Conservation (phyloP, 768 basidiomycete species). For the Tulasnella sp. region DNA sequence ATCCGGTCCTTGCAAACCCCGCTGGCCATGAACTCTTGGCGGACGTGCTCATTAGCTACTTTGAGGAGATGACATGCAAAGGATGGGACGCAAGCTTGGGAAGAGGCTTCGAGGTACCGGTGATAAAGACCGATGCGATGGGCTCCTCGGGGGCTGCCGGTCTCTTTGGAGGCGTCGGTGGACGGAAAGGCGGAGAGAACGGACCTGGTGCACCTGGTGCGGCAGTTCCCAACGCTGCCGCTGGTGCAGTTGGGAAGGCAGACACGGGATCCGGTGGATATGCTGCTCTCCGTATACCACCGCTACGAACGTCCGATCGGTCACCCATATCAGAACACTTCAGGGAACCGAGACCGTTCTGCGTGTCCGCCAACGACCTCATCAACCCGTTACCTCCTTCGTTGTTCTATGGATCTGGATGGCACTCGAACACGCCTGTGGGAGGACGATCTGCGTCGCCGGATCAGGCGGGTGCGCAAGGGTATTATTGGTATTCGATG, state of each 20-base stretch:
- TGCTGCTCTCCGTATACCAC: conserved; percentile 45
- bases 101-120: conserved; percentile 49
- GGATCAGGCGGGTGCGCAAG: conserved; percentile 31
- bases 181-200: conserved; percentile 53
- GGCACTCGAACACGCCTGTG: conserved; percentile 67
- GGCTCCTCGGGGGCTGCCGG: conserved; percentile 31
- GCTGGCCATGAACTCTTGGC: conserved; percentile 75
- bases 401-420: conserved; percentile 88
- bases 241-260: conserved; percentile 13
- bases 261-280: conserved; percentile 26
- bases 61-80: conserved; percentile 80
- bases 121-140: conserved; percentile 34
- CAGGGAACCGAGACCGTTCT: conserved; percentile 83
- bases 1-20: conserved; percentile 70
- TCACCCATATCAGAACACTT: conserved; percentile 31
- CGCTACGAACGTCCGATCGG: conserved; percentile 47
- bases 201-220: conserved; percentile 31
- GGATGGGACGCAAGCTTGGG: conserved; percentile 73
- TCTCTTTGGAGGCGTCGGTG: conserved; percentile 77
- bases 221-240: conserved; percentile 15
- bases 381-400: conserved; percentile 95
- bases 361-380: conserved; percentile 93
- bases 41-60: conserved; percentile 86
- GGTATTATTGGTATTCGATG: conserved; percentile 89
- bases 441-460: conserved; percentile 29